Evolutionary conservation across 345 rosid genomes (phyloP), one percentile per base, ranked within the genome.

Genomic region (Gynandropsis gynandra): DNA sequence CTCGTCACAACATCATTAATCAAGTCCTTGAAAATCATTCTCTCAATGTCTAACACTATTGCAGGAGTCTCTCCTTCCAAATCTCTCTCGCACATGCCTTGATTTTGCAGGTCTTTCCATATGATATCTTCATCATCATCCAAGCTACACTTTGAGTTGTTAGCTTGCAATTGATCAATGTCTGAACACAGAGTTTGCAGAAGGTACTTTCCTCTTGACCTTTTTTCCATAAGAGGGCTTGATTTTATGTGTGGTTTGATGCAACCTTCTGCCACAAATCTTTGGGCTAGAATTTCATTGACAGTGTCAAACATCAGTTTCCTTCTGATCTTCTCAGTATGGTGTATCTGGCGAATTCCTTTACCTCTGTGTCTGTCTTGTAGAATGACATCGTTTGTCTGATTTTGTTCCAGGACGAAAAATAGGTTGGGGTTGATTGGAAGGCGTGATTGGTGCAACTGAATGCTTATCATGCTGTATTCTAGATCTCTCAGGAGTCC

Each of bases 1-100:
- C 74, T 50, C 17, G 56, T 71, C 54, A 82, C 74, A 47, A 85
- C 65, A 74, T 92, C 98, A 3, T 54, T 74, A 41, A 92, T 66
- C 44, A 92, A 69, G 71, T 87, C 98, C 54, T 82, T 87, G 67
- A 92, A 87, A 75, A 92, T 87, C 62, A 72, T 58, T 52, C 88
- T 69, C 73, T 92, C 96, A 24, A 87, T 59, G 58, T 76, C 82
- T 59, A 87, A 56, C 50, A 75, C 87, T 36, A 87, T 21, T 50
- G 75, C 78, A 0, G 93, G 76, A 66, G 72, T 70, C 65, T 87
- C 86, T 31, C 70, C 58, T 24, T 20, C 63, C 54, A 61, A 60
- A 42, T 65, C 59, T 55, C 70, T 65, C 88, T 89, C 79, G 19
- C 66, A 64, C 48, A 42, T 56, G 56, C 80, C 72, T 59, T 71